Base-by-base conservation (phyloP, 805 yeast genomes). In the Suhomyces emberorum region DNA sequence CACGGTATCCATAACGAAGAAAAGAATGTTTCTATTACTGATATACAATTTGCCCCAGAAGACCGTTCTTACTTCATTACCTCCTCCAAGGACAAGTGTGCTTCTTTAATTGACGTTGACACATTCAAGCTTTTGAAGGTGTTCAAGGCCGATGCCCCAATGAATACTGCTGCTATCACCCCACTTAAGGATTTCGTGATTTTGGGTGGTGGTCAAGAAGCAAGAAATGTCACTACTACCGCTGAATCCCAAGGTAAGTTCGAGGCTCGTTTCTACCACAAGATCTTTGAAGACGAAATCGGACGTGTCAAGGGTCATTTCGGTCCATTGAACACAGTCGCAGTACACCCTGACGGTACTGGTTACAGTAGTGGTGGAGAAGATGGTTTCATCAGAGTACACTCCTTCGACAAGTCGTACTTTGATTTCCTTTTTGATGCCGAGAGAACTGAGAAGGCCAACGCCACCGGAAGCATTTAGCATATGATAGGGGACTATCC, bases 151-250 rank as follows among this genome's bases (percentile, higher is more conserved):
- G 97, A 88, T 59, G 88, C 95, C 35, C 97, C 98, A 40, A 75
- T 93, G 74, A 93, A 93, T 72, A 78, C 95, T 24, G 98, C 98
- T 14, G 83, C 95, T 47, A 83, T 93, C 49, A 89, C 98, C 11
- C 95, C 98, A 17, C 72, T 81, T 39, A 93, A 93, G 69, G 91
- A 93, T 57, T 91, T 82, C 58, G 84, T 93, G 44, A 82, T 93
- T 33, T 73, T 93, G 44, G 98, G 98, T 36, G 99, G 99, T 70
- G 99, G 99, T 80, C 98, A 93, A 72, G 98, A 88, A 54, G 98
- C 98, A 27, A 81, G 88, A 65, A 95, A 89, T 62, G 99, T 93
- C 57, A 93, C 99, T 28, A 93, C 98, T n/a, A 88, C 98, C 18
- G 77, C 93, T 28, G 80, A 88, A 38, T 74, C 83, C 32, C 95